Evolutionary conservation across 768 basidiomycete species (phyloP), one percentile per base, ranked within the genome.

Genomic region (Dentipellis sp.): DNA sequence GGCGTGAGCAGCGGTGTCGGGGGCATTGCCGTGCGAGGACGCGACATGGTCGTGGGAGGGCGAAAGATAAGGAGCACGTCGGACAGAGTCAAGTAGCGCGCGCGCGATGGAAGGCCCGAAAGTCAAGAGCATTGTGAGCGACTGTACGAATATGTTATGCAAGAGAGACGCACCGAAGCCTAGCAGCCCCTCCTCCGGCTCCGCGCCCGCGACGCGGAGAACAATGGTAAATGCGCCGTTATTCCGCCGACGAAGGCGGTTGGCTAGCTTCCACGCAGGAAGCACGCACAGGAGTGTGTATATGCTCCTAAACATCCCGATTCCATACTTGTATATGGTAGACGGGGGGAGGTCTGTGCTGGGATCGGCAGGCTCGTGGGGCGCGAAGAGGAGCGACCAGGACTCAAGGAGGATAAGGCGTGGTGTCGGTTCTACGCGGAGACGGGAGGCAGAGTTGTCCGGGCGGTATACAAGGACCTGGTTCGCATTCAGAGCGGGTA

Each of bases 271-370:
- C 88, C 88, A 92, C 0, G 85, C 74, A 16, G 90, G 90, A 3
- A 91, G 76, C 22, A 89, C 75, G 53, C 88, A 78, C 48, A 91
- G 75, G 45, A 91, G 69, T 53, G 82, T 84, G 74, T 74, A 92
- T 6, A 88, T 65, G 65, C 86, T 88, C 51, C 90, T 78, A 72
- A 91, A 92, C 17, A 91, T 77, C 35, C 86, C 78, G 63, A 92
- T 91, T 37, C 85, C 82, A 62, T 91, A 84, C 69, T 92, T 92
- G 78, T 92, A 92, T 54, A 90, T 84, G 11, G 84, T 86, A 0
- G 89, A 78, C 37, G 85, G 80, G 12, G 83, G 79, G 39, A 86
- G 74, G 57, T 86, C 84, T 50, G 68, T 62, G 45, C 61, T 59
- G 14, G 47, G 37, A 23, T 54, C 17, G 38, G 34, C 49, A 54